Base-by-base conservation (phyloP, 768 basidiomycete species). In the Kwoniella sp. region DNA sequence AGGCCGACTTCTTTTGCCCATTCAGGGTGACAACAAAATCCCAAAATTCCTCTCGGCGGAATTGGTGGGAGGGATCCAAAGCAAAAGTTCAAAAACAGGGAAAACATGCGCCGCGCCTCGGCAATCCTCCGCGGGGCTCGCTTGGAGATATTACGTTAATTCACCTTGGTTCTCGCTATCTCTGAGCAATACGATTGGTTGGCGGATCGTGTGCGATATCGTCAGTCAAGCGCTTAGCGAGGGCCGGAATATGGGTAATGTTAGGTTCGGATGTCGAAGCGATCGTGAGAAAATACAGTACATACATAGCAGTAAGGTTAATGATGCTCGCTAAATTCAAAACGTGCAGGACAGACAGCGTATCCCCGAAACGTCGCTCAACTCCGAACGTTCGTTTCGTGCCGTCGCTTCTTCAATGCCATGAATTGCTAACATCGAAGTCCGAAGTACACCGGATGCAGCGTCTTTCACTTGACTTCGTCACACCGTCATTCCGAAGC, bases 51-150 rank as follows among this genome's bases (percentile, higher is more conserved):
- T 34, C 15, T 45, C 41, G 41, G 17, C 41, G 41, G 34, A 34
- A 34, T 34, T 34, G 34, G 34, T n/a, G n/a, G n/a, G n/a, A n/a
- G n/a, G n/a, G n/a, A n/a, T n/a, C n/a, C n/a, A n/a, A n/a, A n/a
- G n/a, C n/a, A n/a, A n/a, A n/a, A n/a, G n/a, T n/a, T n/a, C n/a
- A n/a, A n/a, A n/a, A n/a, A 41, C 11, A 41, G 38, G 9, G 38
- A 41, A 51, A 9, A 28, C 23, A 51, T 51, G 23, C 22, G 50
- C 50, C 50, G 5, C 23, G 23, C 22, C 50, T 20, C 20, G 11
- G 38, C 11, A 41, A 11, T 51, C 11, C 23, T 25, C 50, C 50
- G 50, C 50, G 50, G 50, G 50, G 50, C 50, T 51, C 50, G 50
- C 50, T 51, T 45, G 41, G 41, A 51, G 26, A 51, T 9, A 23